A percentile compares a stretch with the other conserved stretches of the same genome.
Conservation (phyloP, 192 early-diverging fungal genomes). For the Coemansia sp. region DNA sequence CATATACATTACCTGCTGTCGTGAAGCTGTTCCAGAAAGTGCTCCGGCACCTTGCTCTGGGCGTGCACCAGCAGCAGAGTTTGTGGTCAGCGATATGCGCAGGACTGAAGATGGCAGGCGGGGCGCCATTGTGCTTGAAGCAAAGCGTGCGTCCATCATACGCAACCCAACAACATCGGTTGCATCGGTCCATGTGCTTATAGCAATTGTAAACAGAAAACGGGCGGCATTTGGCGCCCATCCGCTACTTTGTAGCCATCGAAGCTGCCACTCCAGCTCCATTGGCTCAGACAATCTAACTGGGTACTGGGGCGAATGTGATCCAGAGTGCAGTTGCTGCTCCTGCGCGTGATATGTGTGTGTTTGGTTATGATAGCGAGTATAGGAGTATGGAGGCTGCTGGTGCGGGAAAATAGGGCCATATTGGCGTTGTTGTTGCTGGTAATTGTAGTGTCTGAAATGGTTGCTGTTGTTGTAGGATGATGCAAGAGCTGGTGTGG, state of each 20-base stretch:
- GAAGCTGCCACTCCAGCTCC: slow-evolving; percentile 50
- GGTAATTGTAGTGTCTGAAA: not conserved
- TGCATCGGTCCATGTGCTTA: slow-evolving; percentile 47
- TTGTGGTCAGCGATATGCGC: slow-evolving; percentile 29
- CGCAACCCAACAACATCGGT: slow-evolving; percentile 23
- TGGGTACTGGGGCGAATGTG: slow-evolving; percentile 9
- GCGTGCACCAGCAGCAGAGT: slow-evolving; percentile 5
- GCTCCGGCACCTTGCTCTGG: not conserved
- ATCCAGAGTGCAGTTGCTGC: not conserved
- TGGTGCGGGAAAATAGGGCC: not conserved
- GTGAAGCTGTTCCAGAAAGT: slow-evolving; percentile 6
- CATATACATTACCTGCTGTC: slow-evolving; percentile 38
- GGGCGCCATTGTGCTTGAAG: slow-evolving; percentile 47
- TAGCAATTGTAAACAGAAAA: slow-evolving; percentile 36
- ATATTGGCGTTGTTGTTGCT: not conserved
- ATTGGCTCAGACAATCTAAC: slow-evolving; percentile 25
- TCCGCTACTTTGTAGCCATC: slow-evolving; percentile 24
- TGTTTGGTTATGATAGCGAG: slow-evolving; percentile 14
- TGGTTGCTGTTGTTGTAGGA: slow-evolving; percentile 6
- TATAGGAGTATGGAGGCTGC: not conserved
- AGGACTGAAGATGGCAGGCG: slow-evolving; percentile 46
- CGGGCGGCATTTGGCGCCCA: slow-evolving; percentile 38
- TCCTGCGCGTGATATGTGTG: not conserved
- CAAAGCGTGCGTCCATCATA: slow-evolving; percentile 45
- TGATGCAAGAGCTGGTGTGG: not conserved